These are phyloP conservation scores for Colletotrichum shisoi DNA, from an alignment of 2,329 filamentous ascomycete genomes.

Conservation along the genomic window DNA sequence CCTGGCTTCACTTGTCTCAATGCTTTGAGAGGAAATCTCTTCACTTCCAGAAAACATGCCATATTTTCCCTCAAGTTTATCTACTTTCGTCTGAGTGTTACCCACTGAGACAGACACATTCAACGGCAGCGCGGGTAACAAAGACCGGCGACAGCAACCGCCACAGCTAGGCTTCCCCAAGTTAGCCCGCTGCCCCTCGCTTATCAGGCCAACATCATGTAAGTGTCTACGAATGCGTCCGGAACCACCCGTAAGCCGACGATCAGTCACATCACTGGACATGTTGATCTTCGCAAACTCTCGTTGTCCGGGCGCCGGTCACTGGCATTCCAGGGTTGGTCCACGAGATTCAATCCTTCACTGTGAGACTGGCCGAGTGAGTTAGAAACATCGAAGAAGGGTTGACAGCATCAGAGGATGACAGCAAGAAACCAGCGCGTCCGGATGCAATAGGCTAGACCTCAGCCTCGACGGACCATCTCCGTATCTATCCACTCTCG, in stretches of 20 bases:
- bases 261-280: constrained; percentile 35
- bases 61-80: not conserved
- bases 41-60: not conserved
- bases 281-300: constrained; percentile 15
- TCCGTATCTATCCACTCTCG: not conserved
- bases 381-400: constrained; percentile 8
- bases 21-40: not conserved
- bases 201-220: constrained; percentile 1
- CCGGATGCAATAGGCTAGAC: not conserved
- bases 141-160: not conserved
- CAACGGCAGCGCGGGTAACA: constrained; percentile 16
- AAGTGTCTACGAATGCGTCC: constrained; percentile 22
- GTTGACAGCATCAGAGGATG: not conserved
- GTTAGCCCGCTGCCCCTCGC: not conserved
- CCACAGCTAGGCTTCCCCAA: constrained; percentile 1
- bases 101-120: constrained; percentile 24
- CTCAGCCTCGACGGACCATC: not conserved
- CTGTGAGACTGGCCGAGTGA: not conserved
- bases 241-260: constrained; percentile 17
- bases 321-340: constrained; percentile 9
- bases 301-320: constrained; percentile 24
- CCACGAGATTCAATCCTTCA: not conserved
- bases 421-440: not conserved
- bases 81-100: not conserved
- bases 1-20: constrained; percentile 14